Percentiles rank a stretch among this genome's conserved stretches.
These are phyloP conservation scores for Baorangia bicolor DNA, from an alignment of 768 basidiomycete species.

Conservation along the genomic window DNA sequence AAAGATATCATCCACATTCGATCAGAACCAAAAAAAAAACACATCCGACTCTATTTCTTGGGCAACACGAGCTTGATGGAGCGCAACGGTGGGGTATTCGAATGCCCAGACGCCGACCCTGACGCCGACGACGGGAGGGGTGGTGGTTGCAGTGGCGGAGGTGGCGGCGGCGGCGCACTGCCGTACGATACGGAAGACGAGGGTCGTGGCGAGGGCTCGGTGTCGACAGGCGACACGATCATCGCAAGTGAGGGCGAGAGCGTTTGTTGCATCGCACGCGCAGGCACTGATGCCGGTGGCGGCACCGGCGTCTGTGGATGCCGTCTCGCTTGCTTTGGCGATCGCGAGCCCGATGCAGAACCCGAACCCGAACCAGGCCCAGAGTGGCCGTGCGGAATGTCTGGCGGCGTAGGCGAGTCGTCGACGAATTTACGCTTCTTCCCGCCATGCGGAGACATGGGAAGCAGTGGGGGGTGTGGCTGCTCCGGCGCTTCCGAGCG, in stretches of 20 bases:
- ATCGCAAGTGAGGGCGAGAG: slow-evolving; percentile 35
- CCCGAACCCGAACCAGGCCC: slow-evolving; percentile 14
- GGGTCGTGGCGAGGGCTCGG: slow-evolving; percentile 33
- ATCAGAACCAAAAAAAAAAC: not conserved
- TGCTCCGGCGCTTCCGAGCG: slow-evolving; percentile 30
- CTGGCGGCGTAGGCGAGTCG: slow-evolving; percentile 30
- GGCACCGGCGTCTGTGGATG: slow-evolving; percentile 35
- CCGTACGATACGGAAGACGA: slow-evolving; percentile 27
- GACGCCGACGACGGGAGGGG: not conserved
- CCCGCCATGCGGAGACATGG: slow-evolving; percentile 31
- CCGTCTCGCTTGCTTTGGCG: slow-evolving; percentile 35
- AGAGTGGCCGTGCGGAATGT: slow-evolving; percentile 8
- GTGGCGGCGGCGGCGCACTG: slow-evolving; percentile 9
- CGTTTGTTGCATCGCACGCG: slow-evolving; percentile 35
- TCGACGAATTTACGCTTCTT: slow-evolving; percentile 38
- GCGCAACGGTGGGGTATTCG: slow-evolving; percentile 31
- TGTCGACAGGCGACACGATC: slow-evolving; percentile 35
- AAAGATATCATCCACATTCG: not conserved
- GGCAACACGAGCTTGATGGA: slow-evolving; percentile 31
- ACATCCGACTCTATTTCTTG: slow-evolving; percentile 26
- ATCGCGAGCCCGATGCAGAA: slow-evolving; percentile 24
- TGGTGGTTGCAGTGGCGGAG: slow-evolving; percentile 12
- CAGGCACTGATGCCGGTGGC: slow-evolving; percentile 23
- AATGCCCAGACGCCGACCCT: slow-evolving; percentile 8
- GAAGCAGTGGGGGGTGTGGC: slow-evolving; percentile 7